These are phyloP conservation scores for Ophiostoma ulmi DNA, from an alignment of 2,329 filamentous ascomycete genomes.

Conservation along the genomic window DNA sequence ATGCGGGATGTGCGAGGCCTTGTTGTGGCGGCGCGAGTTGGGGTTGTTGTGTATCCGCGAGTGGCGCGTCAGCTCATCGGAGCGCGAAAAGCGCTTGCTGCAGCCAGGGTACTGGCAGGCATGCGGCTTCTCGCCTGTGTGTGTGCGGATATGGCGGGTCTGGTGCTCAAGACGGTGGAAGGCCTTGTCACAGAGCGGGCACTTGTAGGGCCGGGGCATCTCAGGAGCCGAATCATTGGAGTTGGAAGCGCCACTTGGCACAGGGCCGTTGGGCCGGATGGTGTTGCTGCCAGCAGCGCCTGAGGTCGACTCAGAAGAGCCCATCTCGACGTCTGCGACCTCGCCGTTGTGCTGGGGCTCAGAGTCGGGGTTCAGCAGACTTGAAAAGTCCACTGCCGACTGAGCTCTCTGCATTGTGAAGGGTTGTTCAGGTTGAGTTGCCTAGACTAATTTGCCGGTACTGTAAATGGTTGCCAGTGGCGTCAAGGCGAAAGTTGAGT, in stretches of 20 bases:
- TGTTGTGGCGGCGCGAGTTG: constrained; percentile 90
- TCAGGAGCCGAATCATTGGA: constrained; percentile 52
- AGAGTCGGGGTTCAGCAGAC: constrained; percentile 61
- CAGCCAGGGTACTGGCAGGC: constrained; percentile 92
- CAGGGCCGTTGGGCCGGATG: constrained; percentile 58
- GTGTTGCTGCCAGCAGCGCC: constrained; percentile 34
- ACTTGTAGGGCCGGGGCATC: constrained; percentile 95
- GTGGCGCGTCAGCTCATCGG: constrained; percentile 92
- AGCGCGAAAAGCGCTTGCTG: constrained; percentile 94
- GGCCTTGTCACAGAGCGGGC: constrained; percentile 94
- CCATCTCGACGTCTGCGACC: constrained; percentile 44
- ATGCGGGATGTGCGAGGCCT: constrained; percentile 52
- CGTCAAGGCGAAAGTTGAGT: neutral
- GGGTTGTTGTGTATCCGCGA: constrained; percentile 99
- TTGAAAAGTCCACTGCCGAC: constrained; percentile 69
- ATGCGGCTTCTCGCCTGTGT: constrained; percentile 75
- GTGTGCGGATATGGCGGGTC: constrained; percentile 83
- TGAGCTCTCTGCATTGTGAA: constrained; percentile 67
- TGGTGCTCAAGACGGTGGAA: constrained; percentile 98
- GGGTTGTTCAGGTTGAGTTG: neutral
- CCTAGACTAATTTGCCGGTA: neutral
- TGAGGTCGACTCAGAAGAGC: constrained; percentile 31
- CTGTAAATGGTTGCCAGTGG: neutral
- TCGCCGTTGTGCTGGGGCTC: constrained; percentile 34
- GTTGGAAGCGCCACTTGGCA: constrained; percentile 57